Percentiles rank a stretch among this genome's conserved stretches.
Conservation (phyloP, 2,329 filamentous ascomycete genomes). For the Exophiala bonariae region DNA sequence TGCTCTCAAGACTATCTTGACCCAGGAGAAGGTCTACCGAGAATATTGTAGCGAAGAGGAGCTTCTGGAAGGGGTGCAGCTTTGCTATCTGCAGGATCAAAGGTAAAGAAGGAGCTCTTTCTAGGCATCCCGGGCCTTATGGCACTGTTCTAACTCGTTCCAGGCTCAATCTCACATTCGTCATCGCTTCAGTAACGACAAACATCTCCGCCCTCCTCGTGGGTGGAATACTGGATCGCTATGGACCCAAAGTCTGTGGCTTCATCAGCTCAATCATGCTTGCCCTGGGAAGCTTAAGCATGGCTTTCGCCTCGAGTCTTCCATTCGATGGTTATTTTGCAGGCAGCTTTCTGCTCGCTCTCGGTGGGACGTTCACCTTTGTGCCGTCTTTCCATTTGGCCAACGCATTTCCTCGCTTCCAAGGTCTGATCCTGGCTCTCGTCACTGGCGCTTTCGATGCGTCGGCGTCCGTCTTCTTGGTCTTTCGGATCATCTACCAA, state of each 20-base stretch:
- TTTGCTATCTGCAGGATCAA: slow-evolving; percentile 59
- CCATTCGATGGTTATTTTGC: slow-evolving; percentile 73
- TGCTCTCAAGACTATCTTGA: slow-evolving; percentile 77
- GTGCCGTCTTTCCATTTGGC: slow-evolving; percentile 80
- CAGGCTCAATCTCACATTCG: slow-evolving; percentile 85
- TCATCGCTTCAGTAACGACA: slow-evolving; percentile 80
- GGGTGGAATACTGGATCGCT: slow-evolving; percentile 79
- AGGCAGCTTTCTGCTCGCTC: slow-evolving; percentile 72
- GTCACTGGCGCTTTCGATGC: slow-evolving; percentile 82
- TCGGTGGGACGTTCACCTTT: slow-evolving; percentile 78
- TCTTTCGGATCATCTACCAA: slow-evolving; percentile 73
- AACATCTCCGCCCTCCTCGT: slow-evolving; percentile 84
- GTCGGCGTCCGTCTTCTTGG: slow-evolving; percentile 73
- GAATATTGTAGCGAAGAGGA: slow-evolving; percentile 60
- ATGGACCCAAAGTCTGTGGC: slow-evolving; percentile 76
- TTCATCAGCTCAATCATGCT: slow-evolving; percentile 68
- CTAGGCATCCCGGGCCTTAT: not conserved
- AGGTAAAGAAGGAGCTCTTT: slow-evolving; percentile 35
- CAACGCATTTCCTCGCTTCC: slow-evolving; percentile 75
- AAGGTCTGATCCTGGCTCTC: slow-evolving; percentile 73
- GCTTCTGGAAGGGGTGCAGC: slow-evolving; percentile 46
- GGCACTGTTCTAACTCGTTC: slow-evolving; percentile 7
- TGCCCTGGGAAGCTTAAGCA: slow-evolving; percentile 64
- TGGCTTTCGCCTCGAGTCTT: slow-evolving; percentile 66
- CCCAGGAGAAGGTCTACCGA: slow-evolving; percentile 71